Percentiles rank a stretch among this genome's conserved stretches.
These are phyloP conservation scores for Botrytis cinerea DNA, from an alignment of 2,329 filamentous ascomycete genomes.

Conservation along the genomic window DNA sequence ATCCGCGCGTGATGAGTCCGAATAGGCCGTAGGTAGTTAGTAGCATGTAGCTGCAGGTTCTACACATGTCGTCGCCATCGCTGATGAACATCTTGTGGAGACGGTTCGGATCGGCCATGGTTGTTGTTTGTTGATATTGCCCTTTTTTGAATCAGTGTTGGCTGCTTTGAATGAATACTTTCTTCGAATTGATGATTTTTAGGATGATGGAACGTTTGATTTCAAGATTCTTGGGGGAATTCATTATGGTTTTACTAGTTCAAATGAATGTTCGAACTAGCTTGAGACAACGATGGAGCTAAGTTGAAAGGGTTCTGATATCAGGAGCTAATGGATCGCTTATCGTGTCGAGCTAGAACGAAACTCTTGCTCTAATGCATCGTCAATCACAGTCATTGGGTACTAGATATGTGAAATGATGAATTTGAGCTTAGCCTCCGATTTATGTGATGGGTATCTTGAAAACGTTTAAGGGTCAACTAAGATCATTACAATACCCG, in stretches of 20 bases:
- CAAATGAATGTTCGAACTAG: background rate
- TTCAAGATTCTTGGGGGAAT: background rate
- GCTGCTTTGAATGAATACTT: background rate
- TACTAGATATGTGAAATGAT: background rate
- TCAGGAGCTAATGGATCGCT: background rate
- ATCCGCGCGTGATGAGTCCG: background rate
- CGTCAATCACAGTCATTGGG: background rate
- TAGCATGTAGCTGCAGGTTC: background rate
- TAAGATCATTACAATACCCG: background rate
- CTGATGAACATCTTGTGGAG: background rate
- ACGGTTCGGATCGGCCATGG: background rate
- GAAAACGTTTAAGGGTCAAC: background rate
- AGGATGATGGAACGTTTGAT: background rate
- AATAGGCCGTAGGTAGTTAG: background rate
- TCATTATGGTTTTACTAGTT: background rate
- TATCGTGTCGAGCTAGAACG: background rate
- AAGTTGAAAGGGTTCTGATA: background rate
- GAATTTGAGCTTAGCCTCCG: background rate
- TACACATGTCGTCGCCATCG: background rate
- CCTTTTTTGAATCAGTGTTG: background rate
- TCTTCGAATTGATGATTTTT: background rate
- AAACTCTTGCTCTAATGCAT: background rate
- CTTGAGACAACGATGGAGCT: background rate
- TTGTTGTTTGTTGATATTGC: background rate
- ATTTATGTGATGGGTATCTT: background rate